Evolutionary conservation across 1,139 yeast species (phyloP).

Genomic region (Wickerhamiella pararugosa): DNA sequence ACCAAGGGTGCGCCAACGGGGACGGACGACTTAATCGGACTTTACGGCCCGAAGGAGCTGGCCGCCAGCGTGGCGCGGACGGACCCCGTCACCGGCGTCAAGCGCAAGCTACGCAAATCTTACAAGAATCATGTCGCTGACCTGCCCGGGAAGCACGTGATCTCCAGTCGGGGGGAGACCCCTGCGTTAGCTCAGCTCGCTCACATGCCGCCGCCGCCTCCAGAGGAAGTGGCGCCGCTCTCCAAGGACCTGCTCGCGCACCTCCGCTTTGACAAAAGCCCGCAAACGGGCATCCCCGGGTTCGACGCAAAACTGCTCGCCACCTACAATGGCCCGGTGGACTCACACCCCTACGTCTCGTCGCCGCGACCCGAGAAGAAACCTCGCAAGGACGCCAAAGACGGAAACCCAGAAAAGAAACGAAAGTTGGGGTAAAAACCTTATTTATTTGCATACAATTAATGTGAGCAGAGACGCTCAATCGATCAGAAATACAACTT

Average conservation of each 20-base stretch:
- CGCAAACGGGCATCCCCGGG: conserved; percentile 64
- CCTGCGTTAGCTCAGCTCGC: conserved; percentile 21
- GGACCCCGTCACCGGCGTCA: conserved; percentile 80
- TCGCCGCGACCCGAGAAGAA: conserved; percentile 8
- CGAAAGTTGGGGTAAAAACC: conserved; percentile 10
- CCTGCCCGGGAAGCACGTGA: conserved; percentile 60
- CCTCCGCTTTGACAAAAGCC: conserved; percentile 50
- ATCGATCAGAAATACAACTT: neutral
- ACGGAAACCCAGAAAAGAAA: conserved; percentile 13
- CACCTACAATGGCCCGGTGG: conserved; percentile 19
- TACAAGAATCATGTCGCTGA: conserved; percentile 85
- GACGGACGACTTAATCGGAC: conserved; percentile 46
- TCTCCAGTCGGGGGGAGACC: conserved; percentile 28
- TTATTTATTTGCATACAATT: neutral
- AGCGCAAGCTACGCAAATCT: conserved; percentile 81
- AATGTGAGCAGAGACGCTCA: conserved; percentile 1
- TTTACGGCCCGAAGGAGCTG: conserved; percentile 52
- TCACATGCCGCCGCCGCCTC: conserved; percentile 17
- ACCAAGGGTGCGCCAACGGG: conserved; percentile 43
- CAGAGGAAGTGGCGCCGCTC: conserved; percentile 30
- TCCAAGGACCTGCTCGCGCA: conserved; percentile 35
- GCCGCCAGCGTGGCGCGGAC: conserved; percentile 74
- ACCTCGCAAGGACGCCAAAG: conserved; percentile 6
- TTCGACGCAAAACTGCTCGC: conserved; percentile 59
- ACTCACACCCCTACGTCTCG: neutral